Evolutionary conservation across 345 rosid genomes (phyloP), one percentile per base, ranked within the genome.

Genomic region (Punica granatum): DNA sequence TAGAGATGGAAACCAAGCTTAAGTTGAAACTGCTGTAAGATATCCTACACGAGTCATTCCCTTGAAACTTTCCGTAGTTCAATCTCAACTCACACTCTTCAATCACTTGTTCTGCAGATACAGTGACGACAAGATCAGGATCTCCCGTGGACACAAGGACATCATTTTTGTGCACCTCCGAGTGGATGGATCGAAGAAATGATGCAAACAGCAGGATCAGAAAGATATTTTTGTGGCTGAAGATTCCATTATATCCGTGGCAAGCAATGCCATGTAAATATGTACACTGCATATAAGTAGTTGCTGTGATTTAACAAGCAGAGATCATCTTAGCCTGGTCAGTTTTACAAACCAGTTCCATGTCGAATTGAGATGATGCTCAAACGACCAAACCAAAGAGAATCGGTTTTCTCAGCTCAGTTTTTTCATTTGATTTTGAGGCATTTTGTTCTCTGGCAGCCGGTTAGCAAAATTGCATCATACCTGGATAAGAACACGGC

Each of bases 71-170:
- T 23, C n/a, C 8, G 46, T 16, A 26, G 60, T 3, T 59, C 13
- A 1, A 14, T 56, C 16, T 25, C 23, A 37, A 36, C 8, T 4
- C 21, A 21, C 58, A 26, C 28, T 41, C n/a, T 25, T 35, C 31
- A 18, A 34, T 31, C 6, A 44, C 48, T 60, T 10, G 15, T 65
- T n/a, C 41, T 63, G 85, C 85, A 92, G 97, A 48, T 90, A 88
- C 10, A 70, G 75, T 15, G 97, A 92, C 64, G 90, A 80, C 70
- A 88, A 86, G 77, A 73, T 88, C 76, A 85, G 98, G 75, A 84
- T 92, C 35, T 85, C 86, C 64, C 75, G 81, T 31, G 98, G 96
- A 8, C 85, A 84, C 78, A 86, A 78, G 51, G 74, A 78, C 51
- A 82, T 87, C 53, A 54, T 83, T 13, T 93, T 90, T 21, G 97